Base-by-base conservation (phyloP, 1,139 yeast species). In the Candida sp. region DNA sequence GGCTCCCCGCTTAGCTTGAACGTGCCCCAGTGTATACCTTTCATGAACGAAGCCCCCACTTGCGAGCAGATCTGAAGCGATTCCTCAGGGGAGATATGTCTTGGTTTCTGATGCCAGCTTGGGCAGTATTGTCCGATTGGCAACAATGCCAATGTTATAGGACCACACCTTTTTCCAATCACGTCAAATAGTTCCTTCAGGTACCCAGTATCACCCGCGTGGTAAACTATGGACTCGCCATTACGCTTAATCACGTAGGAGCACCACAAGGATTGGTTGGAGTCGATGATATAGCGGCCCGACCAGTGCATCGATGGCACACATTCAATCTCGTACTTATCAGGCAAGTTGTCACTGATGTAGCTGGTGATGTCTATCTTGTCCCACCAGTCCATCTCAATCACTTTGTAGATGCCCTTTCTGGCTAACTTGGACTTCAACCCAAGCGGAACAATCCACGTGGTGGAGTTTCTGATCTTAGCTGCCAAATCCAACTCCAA, bases 251-350 rank as follows among this genome's bases (percentile, higher is more conserved):
- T 66, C 55, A 93, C 65, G 62, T 86, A 93, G 0, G 97, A 90
- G 58, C 96, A 89, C 98, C 98, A 93, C 46, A 93, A 70, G 0
- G 96, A 83, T 33, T 76, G 73, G 67, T 93, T 93, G 1, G 96
- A 82, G 65, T 93, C 98, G 28, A 86, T 64, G 30, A 93, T 69
- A 44, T 82, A 81, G 42, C 97, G 70, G 0, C 98, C 98, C 1
- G 96, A 89, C 98, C 98, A 93, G 69, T 93, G 98, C 98, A 93
- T 93, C 0, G 98, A 91, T 0, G 98, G 98, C 0, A 96, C 82
- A 68, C 98, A 90, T 1, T 90, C 92, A 32, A 93, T 74, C 58
- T 90, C 93, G 73, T 88, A 91, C 25, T 79, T 73, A 52, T 83
- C 86, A 2, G 73, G 69, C 6, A 75, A 63, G 17, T 59, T 59